Evolutionary conservation across 768 basidiomycete species (phyloP).

Genomic region (Trametes coccinea): DNA sequence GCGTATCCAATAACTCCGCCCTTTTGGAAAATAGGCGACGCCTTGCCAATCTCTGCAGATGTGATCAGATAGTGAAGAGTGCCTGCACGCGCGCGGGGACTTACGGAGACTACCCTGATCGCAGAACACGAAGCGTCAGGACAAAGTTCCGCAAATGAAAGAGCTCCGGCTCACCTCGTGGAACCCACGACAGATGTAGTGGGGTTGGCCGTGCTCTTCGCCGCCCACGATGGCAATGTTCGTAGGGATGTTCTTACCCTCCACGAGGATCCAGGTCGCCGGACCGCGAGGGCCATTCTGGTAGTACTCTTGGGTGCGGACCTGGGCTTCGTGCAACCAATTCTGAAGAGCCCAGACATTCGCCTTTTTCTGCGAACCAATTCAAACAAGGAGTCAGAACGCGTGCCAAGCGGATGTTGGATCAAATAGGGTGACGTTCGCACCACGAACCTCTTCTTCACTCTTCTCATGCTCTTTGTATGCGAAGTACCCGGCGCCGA

Average conservation of each 20-base stretch:
- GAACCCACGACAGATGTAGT: conserved; percentile 64
- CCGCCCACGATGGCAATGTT: conserved; percentile 58
- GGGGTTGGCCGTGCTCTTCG: conserved; percentile 47
- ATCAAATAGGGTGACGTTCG: background rate
- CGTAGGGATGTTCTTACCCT: conserved; percentile 59
- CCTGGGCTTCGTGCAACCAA: conserved; percentile 60
- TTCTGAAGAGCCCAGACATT: conserved; percentile 48
- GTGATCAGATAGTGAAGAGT: conserved; percentile 20
- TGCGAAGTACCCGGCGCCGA: conserved; percentile 52
- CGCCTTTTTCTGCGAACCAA: conserved; percentile 45
- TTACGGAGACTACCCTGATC: conserved; percentile 55
- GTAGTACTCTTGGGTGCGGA: conserved; percentile 52
- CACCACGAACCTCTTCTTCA: conserved; percentile 50
- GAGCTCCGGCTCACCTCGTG: conserved; percentile 45
- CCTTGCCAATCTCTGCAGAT: conserved; percentile 64
- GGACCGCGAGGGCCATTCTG: conserved; percentile 45
- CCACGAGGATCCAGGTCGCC: conserved; percentile 61
- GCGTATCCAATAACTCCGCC: conserved; percentile 66
- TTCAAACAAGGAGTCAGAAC: background rate
- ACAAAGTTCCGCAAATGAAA: background rate
- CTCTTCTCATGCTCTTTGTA: conserved; percentile 60
- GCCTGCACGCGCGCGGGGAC: conserved; percentile 14
- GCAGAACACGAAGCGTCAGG: background rate
- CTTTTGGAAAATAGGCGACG: conserved; percentile 54
- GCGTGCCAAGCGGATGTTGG: background rate